Base-by-base conservation (phyloP, 2,329 filamentous ascomycete species). In the Microdochium trichocladiopsis region DNA sequence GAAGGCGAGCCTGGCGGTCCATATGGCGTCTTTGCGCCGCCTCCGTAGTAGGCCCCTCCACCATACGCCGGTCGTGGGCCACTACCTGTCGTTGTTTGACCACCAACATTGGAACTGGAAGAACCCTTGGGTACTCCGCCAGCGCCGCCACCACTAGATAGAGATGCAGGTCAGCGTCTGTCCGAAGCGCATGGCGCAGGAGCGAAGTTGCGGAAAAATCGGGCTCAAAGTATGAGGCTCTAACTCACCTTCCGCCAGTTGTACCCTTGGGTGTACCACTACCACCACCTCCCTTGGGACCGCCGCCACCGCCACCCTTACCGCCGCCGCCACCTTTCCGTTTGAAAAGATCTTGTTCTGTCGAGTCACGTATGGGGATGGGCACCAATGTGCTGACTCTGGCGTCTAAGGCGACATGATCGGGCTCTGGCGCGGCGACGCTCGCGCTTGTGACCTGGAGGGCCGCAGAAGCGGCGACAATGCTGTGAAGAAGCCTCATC, bases 31-130 rank as follows among this genome's bases (percentile, higher is more conserved):
- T 71, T 55, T 0, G 83, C 77, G 49, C 88, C 88, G 49, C 86
- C 86, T 36, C 79, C 78, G 62, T 90, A 91, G 66, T 78, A 88
- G 50, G 64, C 60, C 8, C 85, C 84, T 36, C 83, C 82, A 47
- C 82, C 85, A 60, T 78, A 90, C 1, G 62, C 55, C 3, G 81
- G 82, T 16, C 71, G 60, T 1, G 77, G 69, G 16, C 86, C 85
- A 50, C 77, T 79, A 53, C 86, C 85, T 6, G 73, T 68, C 4
- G 68, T 74, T 3, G 84, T 84, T 9, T 68, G 63, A 49, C 81
- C 80, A 57, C 80, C 80, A 0, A 60, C 28, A 53, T 72, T 75
- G 50, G 68, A 73, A 3, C 58, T 60, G 1, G 63, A 50, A 23
- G 69, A 69, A 41, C 63, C 62, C 21, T 51, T 45, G 12, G 41